Percentiles rank a stretch among this genome's conserved stretches.
These are phyloP conservation scores for Aspergillus sp. DNA, from an alignment of 2,329 filamentous ascomycete species.

Conservation along the genomic window DNA sequence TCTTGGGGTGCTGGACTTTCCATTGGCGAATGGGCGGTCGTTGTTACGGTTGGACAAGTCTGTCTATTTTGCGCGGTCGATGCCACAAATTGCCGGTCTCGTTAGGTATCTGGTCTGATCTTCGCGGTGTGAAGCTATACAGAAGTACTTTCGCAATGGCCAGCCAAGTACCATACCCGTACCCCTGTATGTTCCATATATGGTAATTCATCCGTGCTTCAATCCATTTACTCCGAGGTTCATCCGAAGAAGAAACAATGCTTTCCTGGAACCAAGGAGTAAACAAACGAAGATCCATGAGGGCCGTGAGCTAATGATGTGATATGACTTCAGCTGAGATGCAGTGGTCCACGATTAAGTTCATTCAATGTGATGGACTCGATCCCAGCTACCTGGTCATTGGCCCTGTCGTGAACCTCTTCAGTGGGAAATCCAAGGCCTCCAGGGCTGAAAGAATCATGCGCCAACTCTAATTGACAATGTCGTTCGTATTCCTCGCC, in stretches of 20 bases:
- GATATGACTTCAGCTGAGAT: not conserved
- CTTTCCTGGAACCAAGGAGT: not conserved
- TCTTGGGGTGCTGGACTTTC: not conserved
- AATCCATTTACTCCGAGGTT: not conserved
- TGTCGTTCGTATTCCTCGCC: not conserved
- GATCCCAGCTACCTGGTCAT: conserved; percentile 21
- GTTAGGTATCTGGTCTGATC: not conserved
- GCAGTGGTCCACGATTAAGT: not conserved
- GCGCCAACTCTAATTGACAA: conserved; percentile 2
- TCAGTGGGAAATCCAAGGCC: not conserved
- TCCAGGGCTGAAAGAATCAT: conserved; percentile 11
- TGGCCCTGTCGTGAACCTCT: conserved; percentile 13
- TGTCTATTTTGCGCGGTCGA: not conserved
- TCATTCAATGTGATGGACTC: not conserved
- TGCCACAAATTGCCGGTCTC: conserved; percentile 8
- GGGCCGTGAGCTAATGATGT: not conserved
- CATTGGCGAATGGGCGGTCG: conserved; percentile 10
- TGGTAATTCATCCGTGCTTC: not conserved
- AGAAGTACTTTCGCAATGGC: not conserved
- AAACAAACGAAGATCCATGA: not conserved
- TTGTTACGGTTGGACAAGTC: not conserved
- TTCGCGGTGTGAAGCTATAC: not conserved
- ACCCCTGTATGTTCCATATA: too few species aligned
- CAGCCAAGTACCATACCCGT: too few species aligned
- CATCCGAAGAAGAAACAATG: not conserved